Percentiles rank a stretch among this genome's conserved stretches.
Evolutionary conservation across 257 asterid genomes (phyloP).

Genomic region (Scutellaria galericulata): DNA sequence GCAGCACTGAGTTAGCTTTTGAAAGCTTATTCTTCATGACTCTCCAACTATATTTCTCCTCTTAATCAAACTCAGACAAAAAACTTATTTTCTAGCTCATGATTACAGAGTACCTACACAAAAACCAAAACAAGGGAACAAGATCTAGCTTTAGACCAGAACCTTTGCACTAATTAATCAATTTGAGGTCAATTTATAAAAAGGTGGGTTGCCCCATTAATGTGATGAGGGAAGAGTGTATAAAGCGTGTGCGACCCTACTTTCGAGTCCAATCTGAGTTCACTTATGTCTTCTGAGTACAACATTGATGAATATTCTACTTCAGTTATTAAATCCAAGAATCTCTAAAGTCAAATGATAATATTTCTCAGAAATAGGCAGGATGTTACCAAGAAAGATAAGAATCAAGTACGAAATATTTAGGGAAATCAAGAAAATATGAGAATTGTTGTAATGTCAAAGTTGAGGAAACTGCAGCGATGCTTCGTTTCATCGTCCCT

Average conservation of each 20-base stretch:
- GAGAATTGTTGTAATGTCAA: no score
- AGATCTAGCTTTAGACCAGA: neutral
- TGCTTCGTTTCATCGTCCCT: neutral
- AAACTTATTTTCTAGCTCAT: neutral
- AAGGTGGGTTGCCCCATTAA: no score
- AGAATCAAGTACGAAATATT: neutral
- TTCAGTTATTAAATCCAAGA: neutral
- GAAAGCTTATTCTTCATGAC: neutral
- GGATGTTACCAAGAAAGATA: neutral
- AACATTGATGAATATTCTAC: no score
- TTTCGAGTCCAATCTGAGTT: no score
- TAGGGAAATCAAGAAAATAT: no score
- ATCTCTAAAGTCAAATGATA: neutral
- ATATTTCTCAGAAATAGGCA: slow-evolving; percentile 12
- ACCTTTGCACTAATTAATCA: no score
- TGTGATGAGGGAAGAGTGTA: no score
- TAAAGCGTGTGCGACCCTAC: no score
- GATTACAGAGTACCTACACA: neutral
- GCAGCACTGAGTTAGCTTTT: neutral
- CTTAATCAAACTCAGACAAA: neutral
- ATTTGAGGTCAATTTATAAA: no score
- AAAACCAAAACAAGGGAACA: neutral
- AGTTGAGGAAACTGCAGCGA: neutral
- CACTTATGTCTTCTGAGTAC: no score
- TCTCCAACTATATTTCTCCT: neutral